Base-by-base conservation (phyloP, 495 filamentous ascomycete species). In the Xylaria grammica region DNA sequence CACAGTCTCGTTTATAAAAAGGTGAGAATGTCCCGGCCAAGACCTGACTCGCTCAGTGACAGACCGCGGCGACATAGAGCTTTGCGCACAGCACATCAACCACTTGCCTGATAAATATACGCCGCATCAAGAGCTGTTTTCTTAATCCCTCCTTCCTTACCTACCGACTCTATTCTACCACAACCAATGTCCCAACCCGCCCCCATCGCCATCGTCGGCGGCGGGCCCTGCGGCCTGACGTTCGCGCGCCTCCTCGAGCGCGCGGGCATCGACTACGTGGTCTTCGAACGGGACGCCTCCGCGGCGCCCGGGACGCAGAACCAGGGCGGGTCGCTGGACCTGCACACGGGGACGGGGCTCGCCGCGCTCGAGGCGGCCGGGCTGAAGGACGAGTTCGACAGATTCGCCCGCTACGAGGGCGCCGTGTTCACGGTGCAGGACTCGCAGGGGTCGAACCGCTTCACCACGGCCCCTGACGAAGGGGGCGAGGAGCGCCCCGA, bases 141-240 rank as follows among this genome's bases (percentile, higher is more conserved):
- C 15, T 24, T 15, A 13, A 13, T 53, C 29, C 0, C 26, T 17
- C 19, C 22, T 29, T 1, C 20, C 19, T n/a, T 3, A 32, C 24
- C 26, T 5, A 11, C 46, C 46, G 24, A n/a, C n/a, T 19, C 19
- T 7, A 20, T 10, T 15, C 2, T 45, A n/a, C 4, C 17, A 24
- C 13, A 24, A 40, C n/a, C 19, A 22, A 61, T 61, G 58, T 62
- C 60, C 20, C 19, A 24, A 9, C 60, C 60, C 1, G 36, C 46
- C 0, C 60, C 60, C 24, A 83, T 86, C 51, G 84, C 84, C 65
- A 84, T 86, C 51, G 66, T 84, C 34, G 84, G 84, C 65, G 84
- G 71, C 54, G 86, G 86, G 13, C 86, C 84, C 19, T 76, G 76
- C 3, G 85, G 86, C n/a, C 74, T 85, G 27, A 82, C 81, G 3